These are phyloP conservation scores for Lantana camara DNA, from an alignment of 257 asterid genomes.

Conservation along the genomic window DNA sequence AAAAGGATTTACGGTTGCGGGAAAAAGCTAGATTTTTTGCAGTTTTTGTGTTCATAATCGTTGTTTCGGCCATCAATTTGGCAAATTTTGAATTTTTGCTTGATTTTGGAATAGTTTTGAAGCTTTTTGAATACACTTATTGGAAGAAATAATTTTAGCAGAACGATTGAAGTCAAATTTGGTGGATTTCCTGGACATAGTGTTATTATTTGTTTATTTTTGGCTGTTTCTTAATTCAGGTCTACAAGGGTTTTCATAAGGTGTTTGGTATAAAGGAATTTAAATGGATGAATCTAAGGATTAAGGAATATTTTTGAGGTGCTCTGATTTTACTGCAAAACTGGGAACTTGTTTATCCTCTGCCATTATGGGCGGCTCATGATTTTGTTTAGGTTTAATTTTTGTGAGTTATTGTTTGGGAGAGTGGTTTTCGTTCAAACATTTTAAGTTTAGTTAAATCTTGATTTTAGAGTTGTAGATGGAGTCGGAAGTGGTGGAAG, in stretches of 20 bases:
- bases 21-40: neutral
- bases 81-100: neutral
- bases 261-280: neutral
- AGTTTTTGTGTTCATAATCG: neutral
- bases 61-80: neutral
- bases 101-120: too few relatives aligned
- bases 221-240: conserved; percentile 1
- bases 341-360: neutral
- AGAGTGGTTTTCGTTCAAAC: neutral
- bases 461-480: conserved; percentile 29
- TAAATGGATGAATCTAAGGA: neutral
- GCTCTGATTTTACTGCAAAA: neutral
- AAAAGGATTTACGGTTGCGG: neutral
- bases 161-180: neutral
- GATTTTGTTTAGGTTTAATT: too few relatives aligned
- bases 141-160: neutral
- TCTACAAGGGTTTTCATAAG: too few relatives aligned
- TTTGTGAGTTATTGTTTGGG: neutral
- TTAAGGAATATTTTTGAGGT: conserved; percentile 2
- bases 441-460: neutral
- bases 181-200: neutral
- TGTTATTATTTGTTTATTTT: neutral
- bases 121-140: too few relatives aligned
- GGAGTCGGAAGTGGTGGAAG: conserved; percentile 89
- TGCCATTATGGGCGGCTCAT: too few relatives aligned